A percentile compares a stretch with the other conserved stretches of the same genome.
phyloP scores from a whole-genome alignment of 2,329 filamentous ascomycete genomes.

The Colletotrichum tropicale region DNA sequence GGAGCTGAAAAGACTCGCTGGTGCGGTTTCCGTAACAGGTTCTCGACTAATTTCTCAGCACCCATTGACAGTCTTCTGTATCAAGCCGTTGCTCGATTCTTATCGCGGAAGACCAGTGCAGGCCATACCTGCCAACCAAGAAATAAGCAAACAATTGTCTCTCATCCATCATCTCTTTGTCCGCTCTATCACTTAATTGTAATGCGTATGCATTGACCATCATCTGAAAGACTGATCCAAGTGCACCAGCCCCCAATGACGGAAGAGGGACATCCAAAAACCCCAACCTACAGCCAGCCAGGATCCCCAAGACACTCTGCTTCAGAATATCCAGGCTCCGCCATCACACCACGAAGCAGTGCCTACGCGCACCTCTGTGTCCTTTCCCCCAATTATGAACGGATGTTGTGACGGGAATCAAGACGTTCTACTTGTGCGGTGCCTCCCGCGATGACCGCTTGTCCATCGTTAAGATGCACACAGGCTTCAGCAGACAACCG shows the following conservation, averaged over 20 bases:
- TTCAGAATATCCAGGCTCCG: neutral
- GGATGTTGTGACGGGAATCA: neutral
- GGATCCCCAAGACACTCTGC: neutral
- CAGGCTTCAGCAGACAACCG: neutral
- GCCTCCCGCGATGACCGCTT: neutral
- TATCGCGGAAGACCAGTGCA: accelerated
- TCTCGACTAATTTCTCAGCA: accelerated
- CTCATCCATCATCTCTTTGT: neutral
- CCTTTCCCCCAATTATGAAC: neutral
- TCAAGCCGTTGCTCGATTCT: neutral
- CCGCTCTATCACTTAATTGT: neutral
- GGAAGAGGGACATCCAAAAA: neutral
- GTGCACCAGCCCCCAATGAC: neutral
- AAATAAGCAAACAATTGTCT: accelerated
- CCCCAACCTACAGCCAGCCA: neutral
- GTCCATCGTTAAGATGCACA: neutral
- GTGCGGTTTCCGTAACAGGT: neutral
- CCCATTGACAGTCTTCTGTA: neutral
- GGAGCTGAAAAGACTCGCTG: neutral
- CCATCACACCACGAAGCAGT: neutral
- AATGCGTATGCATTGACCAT: neutral
- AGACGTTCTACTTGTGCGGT: neutral
- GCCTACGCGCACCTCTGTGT: neutral
- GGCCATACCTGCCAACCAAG: neutral
- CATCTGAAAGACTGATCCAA: neutral